Evolutionary conservation across 1,139 yeast genomes (phyloP), one percentile per base, ranked within the genome.

Genomic region (Yamadazyma jaroonii): DNA sequence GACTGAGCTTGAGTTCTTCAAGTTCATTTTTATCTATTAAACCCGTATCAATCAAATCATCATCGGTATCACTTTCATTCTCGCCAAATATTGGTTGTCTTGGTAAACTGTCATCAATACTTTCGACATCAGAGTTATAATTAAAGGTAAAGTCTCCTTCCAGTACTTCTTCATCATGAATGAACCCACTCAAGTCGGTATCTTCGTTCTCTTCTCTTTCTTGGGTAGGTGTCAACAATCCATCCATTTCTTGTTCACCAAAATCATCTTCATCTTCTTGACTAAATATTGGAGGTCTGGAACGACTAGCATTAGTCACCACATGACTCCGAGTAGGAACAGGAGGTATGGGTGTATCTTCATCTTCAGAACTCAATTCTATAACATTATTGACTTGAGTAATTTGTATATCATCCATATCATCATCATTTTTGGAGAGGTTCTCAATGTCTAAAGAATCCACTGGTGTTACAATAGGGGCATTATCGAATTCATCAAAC

Each of bases 201-300:
- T 56, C 59, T 34, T 56, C 59, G 25, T 44, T 50, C 20, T 58
- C 61, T 38, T 64, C 63, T 27, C 64, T 47, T 25, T 66, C 71
- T 39, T 64, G 69, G 3, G 67, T 55, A 2, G 68, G 72, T 1
- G 72, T 67, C 42, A 45, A 48, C 27, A 59, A 52, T 0, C 76
- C 75, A 32, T 60, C 71, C 70, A 67, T 57, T 36, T 61, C 54
- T 9, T 54, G 54, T 14, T 59, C 65, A 2, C 75, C 76, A 44
- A 70, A 68, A 31, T 68, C 58, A 41, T 71, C 75, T 40, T 69
- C 75, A 5, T 46, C 51, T 8, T 63, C 68, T 13, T 37, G 37
- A 25, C 32, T 24, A 12, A 28, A n/a, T 6, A 17, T 11, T 26
- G 26, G 25, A 9, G 34, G 34, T 11, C 3, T 17, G 6, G 31